phyloP scores from a whole-genome alignment of 139 green algal genomes.

The Micractinium sp. region DNA sequence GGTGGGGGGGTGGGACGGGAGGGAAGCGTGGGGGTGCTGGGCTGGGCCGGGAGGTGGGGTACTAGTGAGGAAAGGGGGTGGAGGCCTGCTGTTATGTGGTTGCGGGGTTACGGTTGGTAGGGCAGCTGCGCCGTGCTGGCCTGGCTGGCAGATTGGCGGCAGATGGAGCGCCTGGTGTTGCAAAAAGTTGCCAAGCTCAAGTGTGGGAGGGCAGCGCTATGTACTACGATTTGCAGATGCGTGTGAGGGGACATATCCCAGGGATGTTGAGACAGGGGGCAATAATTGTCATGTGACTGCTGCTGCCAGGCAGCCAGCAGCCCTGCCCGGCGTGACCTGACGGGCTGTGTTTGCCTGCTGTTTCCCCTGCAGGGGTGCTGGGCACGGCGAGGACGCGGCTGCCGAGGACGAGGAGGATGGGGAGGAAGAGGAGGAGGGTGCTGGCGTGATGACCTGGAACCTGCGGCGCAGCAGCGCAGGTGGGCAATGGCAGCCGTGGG shows the following conservation, averaged over 20 bases:
- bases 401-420: constrained; percentile 52
- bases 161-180: too few species aligned
- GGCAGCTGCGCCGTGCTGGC: background rate
- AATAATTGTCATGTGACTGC: background rate
- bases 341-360: background rate
- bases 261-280: background rate
- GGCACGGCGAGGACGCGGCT: constrained; percentile 27
- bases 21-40: too few species aligned
- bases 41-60: too few species aligned
- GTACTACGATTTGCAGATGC: too few species aligned
- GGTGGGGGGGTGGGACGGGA: constrained; percentile 6
- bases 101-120: background rate
- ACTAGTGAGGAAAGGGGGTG: too few species aligned
- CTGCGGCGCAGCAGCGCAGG: constrained; percentile 79
- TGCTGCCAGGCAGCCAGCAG: background rate
- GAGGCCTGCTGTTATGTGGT: too few species aligned
- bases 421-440: constrained; percentile 63
- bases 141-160: too few species aligned
- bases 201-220: too few species aligned
- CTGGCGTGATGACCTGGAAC: constrained; percentile 80
- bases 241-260: background rate
- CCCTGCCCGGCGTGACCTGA: background rate
- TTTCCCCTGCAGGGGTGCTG: background rate
- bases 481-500: background rate
- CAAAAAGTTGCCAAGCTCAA: too few species aligned